A percentile compares a stretch with the other conserved stretches of the same genome.
These are phyloP conservation scores for Colletotrichum spaethianum DNA, from an alignment of 2,329 filamentous ascomycete species.

Conservation along the genomic window DNA sequence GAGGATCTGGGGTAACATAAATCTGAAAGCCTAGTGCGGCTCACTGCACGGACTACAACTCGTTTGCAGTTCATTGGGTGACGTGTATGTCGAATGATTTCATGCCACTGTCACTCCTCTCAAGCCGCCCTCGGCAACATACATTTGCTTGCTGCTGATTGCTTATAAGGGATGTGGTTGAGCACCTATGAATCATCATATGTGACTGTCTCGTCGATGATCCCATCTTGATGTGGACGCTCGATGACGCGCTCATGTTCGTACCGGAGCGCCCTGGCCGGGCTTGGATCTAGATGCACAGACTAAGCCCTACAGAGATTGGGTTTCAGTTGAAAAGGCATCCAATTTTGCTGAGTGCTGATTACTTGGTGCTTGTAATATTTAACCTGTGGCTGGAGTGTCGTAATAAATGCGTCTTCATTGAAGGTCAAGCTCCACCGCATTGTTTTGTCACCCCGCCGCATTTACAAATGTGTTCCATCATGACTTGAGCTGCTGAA, in stretches of 20 bases:
- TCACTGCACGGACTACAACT: background rate
- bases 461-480: background rate
- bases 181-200: constrained; percentile 27
- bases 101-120: constrained; percentile 11
- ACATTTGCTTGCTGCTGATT: background rate
- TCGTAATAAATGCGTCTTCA: constrained; percentile 26
- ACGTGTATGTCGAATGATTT: constrained; percentile 19
- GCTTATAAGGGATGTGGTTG: constrained; percentile 16
- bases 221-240: constrained; percentile 1
- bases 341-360: background rate
- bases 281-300: background rate
- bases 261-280: background rate
- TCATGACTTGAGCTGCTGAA: background rate
- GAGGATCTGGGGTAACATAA: background rate
- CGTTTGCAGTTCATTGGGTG: constrained; percentile 22
- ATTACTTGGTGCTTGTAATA: background rate
- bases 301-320: constrained; percentile 13
- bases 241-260: constrained; percentile 34
- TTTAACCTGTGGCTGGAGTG: background rate
- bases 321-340: background rate
- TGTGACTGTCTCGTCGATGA: constrained; percentile 17
- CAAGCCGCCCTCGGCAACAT: background rate
- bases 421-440: background rate
- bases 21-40: constrained; percentile 2
- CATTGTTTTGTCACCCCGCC: background rate